Conservation (phyloP, 1,139 yeast species). For the Kurtzmaniella quercitrusa region DNA sequence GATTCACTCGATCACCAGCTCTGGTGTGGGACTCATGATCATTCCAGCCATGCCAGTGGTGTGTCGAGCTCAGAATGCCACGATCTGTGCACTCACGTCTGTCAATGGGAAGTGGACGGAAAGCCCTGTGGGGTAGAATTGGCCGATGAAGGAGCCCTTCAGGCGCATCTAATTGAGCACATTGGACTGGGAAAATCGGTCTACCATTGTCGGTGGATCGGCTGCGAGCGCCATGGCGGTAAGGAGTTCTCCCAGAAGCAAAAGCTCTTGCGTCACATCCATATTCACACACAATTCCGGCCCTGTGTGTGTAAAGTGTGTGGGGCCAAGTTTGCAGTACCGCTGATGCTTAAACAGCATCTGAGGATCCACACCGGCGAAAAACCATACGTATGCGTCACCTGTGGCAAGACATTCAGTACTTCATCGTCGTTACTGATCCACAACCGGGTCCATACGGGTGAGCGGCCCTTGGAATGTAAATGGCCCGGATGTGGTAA, state of each 20-base stretch:
- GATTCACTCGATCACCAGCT: background rate
- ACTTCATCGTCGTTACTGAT: constrained; percentile 53
- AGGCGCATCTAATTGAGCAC: constrained; percentile 69
- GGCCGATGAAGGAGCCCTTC: constrained; percentile 53
- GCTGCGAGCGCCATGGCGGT: constrained; percentile 61
- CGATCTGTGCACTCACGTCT: constrained; percentile 17
- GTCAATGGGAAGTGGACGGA: constrained; percentile 44
- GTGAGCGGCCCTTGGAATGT: constrained; percentile 77
- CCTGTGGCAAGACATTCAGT: constrained; percentile 49
- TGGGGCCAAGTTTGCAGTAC: constrained; percentile 65
- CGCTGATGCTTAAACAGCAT: constrained; percentile 67
- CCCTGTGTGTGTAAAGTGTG: constrained; percentile 72
- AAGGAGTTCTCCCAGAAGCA: constrained; percentile 77
- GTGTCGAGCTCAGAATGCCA: background rate
- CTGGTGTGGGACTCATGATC: background rate
- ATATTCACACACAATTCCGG: constrained; percentile 79
- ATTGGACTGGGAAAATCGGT: constrained; percentile 68
- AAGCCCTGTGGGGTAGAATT: constrained; percentile 50
- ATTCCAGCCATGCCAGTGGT: constrained; percentile 5
- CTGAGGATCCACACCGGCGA: constrained; percentile 86
- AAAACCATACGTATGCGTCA: constrained; percentile 46
- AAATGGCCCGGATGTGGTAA: constrained; percentile 78
- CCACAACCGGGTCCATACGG: constrained; percentile 49
- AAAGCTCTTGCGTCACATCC: constrained; percentile 79
- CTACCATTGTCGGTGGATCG: constrained; percentile 75